These are phyloP conservation scores for Pyrenochaeta sp. DNA, from an alignment of 2,329 filamentous ascomycete genomes.

Conservation along the genomic window DNA sequence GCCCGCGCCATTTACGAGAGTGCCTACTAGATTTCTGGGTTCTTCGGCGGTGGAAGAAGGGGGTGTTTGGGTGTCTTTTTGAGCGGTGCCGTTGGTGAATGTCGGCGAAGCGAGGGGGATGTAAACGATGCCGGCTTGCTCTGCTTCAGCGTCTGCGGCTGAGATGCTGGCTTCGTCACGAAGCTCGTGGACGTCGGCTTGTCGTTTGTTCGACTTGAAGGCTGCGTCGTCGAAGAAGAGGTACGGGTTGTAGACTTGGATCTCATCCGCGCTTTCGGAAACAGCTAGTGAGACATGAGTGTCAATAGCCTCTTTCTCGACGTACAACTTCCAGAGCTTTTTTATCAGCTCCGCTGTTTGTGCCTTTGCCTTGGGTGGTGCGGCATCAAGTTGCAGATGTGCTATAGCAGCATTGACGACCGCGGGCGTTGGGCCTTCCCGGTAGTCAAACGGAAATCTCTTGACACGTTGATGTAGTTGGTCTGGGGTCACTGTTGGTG, in stretches of 20 bases:
- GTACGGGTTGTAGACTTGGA: constrained; percentile 63
- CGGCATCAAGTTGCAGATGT: constrained; percentile 63
- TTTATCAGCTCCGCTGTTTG: constrained; percentile 61
- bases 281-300: constrained; percentile 61
- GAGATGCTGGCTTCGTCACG: constrained; percentile 63
- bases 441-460: constrained; percentile 71
- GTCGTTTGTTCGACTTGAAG: constrained; percentile 68
- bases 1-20: constrained; percentile 87
- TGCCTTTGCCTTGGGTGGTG: constrained; percentile 53
- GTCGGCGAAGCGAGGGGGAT: constrained; percentile 61
- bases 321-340: constrained; percentile 67
- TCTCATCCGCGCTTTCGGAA: constrained; percentile 41
- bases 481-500: constrained; percentile 58
- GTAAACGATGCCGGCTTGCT: constrained; percentile 80
- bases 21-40: constrained; percentile 73
- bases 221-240: constrained; percentile 77
- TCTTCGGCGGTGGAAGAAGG: constrained; percentile 22
- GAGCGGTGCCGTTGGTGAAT: neutral
- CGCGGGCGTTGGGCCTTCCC: constrained; percentile 50
- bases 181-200: constrained; percentile 67
- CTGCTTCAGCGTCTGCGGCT: constrained; percentile 67
- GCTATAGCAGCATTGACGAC: constrained; percentile 55
- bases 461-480: constrained; percentile 55
- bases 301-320: constrained; percentile 70
- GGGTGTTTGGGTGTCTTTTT: neutral